A percentile compares a stretch with the other conserved stretches of the same genome.
Conservation (phyloP, 257 asterid genomes). For the Solanum megistacrolobum region DNA sequence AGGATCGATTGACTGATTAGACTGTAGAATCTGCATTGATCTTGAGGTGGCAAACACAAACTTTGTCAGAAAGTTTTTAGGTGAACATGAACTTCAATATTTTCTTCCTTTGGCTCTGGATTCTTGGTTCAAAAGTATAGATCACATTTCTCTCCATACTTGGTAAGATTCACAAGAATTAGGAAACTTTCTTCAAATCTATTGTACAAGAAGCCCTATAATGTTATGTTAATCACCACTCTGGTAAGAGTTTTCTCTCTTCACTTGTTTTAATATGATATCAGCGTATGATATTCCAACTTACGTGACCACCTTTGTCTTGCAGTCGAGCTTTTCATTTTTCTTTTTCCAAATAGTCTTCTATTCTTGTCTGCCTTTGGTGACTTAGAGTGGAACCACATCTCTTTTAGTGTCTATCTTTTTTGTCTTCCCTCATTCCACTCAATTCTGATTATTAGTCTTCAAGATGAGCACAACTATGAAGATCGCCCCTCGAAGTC, state of each 20-base stretch:
- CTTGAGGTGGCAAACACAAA: background rate
- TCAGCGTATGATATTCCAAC: background rate
- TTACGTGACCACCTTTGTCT: background rate
- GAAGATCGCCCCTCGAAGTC: background rate
- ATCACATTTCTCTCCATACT: background rate
- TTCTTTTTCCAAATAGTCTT: background rate
- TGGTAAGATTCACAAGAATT: background rate
- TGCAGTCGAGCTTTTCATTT: background rate
- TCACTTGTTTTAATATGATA: background rate
- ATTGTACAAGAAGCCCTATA: background rate
- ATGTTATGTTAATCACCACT: background rate
- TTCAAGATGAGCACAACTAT: background rate
- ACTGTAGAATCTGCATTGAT: background rate
- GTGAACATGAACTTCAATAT: background rate
- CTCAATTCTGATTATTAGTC: background rate
- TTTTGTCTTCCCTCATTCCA: background rate
- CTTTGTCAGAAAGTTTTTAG: background rate
- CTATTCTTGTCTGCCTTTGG: background rate
- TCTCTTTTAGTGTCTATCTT: background rate
- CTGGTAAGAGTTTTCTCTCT: background rate
- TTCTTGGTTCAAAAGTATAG: background rate
- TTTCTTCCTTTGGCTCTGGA: background rate
- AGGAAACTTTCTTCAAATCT: background rate
- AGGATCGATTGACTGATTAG: background rate
- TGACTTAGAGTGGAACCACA: background rate